These are phyloP conservation scores for Aspergillus piperis DNA, from an alignment of 2,329 filamentous ascomycete genomes.

Conservation along the genomic window DNA sequence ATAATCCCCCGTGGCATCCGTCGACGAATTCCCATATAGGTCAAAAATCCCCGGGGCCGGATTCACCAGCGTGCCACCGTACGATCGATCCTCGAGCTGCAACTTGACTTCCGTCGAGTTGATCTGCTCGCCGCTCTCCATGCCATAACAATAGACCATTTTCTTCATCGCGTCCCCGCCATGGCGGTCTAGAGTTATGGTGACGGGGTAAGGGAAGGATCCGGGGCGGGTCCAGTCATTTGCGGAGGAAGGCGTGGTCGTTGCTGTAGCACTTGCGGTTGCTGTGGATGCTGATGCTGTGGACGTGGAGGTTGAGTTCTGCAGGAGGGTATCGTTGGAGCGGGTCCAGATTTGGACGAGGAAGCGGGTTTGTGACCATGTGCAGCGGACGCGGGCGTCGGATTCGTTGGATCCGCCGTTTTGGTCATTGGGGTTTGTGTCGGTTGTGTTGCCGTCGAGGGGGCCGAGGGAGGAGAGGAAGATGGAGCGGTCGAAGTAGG, in stretches of 20 bases:
- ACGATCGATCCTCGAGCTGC: conserved; percentile 54
- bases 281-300: conserved; percentile 14
- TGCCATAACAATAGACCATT: conserved; percentile 61
- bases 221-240: conserved; percentile 55
- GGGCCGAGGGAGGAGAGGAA: conserved; percentile 67
- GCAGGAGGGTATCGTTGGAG: conserved; percentile 36
- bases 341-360: conserved; percentile 65
- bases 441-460: conserved; percentile 49
- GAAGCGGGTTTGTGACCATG: conserved; percentile 63
- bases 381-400: conserved; percentile 54
- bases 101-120: conserved; percentile 48
- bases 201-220: conserved; percentile 63
- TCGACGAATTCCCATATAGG: conserved; percentile 7
- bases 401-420: conserved; percentile 53
- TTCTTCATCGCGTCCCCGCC: conserved; percentile 57
- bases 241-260: conserved; percentile 32
- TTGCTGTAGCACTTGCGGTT: conserved; percentile 20
- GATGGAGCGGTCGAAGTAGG: conserved; percentile 83
- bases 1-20: conserved; percentile 28
- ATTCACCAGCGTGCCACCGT: conserved; percentile 56
- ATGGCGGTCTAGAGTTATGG: conserved; percentile 61
- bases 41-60: conserved; percentile 50
- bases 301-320: conserved; percentile 13
- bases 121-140: conserved; percentile 53
- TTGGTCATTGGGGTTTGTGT: conserved; percentile 36